These are phyloP conservation scores for Nigrospora oryzae DNA, from an alignment of 2,329 filamentous ascomycete species.

Conservation along the genomic window DNA sequence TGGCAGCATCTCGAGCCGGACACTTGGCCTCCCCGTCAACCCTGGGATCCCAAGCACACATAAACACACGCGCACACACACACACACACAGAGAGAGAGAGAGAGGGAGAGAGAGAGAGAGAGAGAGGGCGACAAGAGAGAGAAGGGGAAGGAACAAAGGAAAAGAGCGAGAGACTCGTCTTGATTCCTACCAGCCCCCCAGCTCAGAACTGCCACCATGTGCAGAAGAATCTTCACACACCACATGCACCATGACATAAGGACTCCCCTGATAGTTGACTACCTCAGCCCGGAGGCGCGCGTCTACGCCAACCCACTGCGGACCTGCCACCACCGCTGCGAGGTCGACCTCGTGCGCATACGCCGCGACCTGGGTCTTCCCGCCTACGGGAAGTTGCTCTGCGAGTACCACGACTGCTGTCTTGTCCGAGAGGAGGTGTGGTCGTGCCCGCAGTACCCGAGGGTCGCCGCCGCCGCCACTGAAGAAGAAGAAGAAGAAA, in stretches of 20 bases:
- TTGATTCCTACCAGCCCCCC: background rate
- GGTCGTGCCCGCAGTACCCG: too few relatives aligned
- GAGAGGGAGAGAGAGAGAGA: too few relatives aligned
- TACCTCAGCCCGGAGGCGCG: too few relatives aligned
- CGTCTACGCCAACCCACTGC: slow-evolving; percentile 11
- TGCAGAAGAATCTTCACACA: slow-evolving; percentile 12
- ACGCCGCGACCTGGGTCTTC: background rate
- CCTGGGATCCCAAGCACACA: too few relatives aligned
- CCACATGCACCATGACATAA: slow-evolving; percentile 19
- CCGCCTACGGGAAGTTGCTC: background rate
- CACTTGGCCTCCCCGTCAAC: too few relatives aligned
- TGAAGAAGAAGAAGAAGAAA: too few relatives aligned
- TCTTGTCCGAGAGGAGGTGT: background rate
- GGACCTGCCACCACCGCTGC: slow-evolving; percentile 12
- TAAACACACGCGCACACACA: too few relatives aligned
- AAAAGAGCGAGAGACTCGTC: too few relatives aligned
- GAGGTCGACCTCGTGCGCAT: slow-evolving; percentile 5
- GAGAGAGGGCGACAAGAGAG: too few relatives aligned
- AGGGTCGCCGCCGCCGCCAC: background rate
- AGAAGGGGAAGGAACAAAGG: too few relatives aligned
- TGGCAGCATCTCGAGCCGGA: too few relatives aligned
- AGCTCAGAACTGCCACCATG: slow-evolving; percentile 7
- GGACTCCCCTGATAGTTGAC: slow-evolving; percentile 11
- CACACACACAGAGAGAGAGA: too few relatives aligned
- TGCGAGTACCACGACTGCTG: slow-evolving; percentile 19